phyloP scores from a whole-genome alignment of 768 basidiomycete genomes.

The Trametes elegans region DNA sequence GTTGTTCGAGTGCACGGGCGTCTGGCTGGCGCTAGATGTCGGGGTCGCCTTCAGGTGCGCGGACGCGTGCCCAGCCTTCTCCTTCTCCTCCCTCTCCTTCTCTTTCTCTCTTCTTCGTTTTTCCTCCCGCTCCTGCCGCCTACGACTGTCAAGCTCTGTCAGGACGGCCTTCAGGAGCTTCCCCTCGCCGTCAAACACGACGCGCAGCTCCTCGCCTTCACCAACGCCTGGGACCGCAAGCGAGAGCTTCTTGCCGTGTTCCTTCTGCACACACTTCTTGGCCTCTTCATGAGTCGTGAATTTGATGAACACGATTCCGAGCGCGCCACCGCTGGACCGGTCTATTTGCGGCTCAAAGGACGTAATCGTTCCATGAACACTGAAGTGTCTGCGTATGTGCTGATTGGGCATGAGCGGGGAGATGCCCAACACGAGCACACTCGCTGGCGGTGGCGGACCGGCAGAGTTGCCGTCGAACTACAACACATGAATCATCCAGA shows the following conservation, averaged over 20 bases:
- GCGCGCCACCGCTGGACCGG: conserved; percentile 70
- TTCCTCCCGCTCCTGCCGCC: conserved; percentile 46
- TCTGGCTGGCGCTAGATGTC: conserved; percentile 18
- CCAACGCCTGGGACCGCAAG: conserved; percentile 31
- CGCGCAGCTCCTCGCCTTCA: conserved; percentile 64
- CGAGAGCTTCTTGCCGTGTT: conserved; percentile 63
- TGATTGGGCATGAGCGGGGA: conserved; percentile 68
- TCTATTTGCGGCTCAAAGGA: conserved; percentile 80
- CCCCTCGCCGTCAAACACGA: conserved; percentile 80
- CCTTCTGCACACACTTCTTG: conserved; percentile 57
- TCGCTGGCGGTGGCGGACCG: conserved; percentile 69
- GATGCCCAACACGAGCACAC: conserved; percentile 70
- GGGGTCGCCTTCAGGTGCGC: conserved; percentile 18
- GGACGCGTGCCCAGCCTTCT: conserved; percentile 8
- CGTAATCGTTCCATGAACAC: conserved; percentile 55
- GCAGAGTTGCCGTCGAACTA: conserved; percentile 77
- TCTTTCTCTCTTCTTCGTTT: conserved; percentile 44
- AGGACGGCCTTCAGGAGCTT: conserved; percentile 59
- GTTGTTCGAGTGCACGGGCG: conserved; percentile 16
- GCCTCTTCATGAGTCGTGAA: conserved; percentile 69
- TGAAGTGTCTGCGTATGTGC: conserved; percentile 65
- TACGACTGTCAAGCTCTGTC: conserved; percentile 56
- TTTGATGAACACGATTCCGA: conserved; percentile 79
- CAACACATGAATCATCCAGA: neutral
- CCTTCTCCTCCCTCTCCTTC: conserved; percentile 27